Evolutionary conservation across 345 rosid genomes (phyloP).

Genomic region (Microcos paniculata): DNA sequence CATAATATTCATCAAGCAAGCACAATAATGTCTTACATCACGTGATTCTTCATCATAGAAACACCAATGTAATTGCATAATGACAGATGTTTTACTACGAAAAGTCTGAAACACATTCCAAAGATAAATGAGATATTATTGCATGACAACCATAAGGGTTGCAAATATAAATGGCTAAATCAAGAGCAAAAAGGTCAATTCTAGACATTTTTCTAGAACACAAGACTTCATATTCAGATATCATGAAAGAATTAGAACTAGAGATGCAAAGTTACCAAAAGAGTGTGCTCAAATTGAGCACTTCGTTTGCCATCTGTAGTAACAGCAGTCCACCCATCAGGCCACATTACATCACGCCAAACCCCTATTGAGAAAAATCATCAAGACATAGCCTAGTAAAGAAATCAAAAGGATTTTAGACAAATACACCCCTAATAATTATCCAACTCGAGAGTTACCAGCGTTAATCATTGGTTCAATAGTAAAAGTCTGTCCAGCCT

Average conservation of each 20-base stretch:
- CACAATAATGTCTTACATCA: not conserved
- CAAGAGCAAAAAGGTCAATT: not conserved
- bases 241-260: not conserved
- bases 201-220: not conserved
- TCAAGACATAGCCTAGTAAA: not conserved
- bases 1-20: conserved; percentile 3
- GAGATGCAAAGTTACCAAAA: conserved; percentile 51
- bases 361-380: conserved; percentile 40
- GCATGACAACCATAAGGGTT: not conserved
- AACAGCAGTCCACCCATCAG: conserved; percentile 98
- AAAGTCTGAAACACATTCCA: too few relatives aligned
- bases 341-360: conserved; percentile 95
- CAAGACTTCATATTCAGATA: not conserved
- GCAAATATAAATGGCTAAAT: not conserved
- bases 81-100: not conserved
- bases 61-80: not conserved
- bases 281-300: conserved; percentile 98
- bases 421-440: not conserved
- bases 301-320: conserved; percentile 93
- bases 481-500: conserved; percentile 92
- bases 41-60: not conserved
- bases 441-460: conserved; percentile 37
- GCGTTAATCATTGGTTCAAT: conserved; percentile 99
- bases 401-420: not conserved
- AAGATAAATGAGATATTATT: not conserved